Evolutionary conservation across 805 yeast genomes (phyloP).

Genomic region (Hanseniaspora nectarophila): DNA sequence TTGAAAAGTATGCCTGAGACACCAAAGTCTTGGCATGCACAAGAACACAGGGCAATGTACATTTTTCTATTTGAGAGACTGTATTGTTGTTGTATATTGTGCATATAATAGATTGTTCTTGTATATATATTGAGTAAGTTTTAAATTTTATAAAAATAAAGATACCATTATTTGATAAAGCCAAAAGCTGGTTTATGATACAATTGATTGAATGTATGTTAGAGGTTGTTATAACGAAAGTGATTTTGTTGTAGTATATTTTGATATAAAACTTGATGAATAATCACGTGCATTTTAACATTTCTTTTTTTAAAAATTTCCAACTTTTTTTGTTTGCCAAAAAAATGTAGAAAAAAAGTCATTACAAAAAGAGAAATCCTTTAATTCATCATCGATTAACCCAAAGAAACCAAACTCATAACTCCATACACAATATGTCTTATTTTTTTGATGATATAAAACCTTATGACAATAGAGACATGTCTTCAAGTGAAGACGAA

Average conservation of each 20-base stretch:
- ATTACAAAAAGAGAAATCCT: no score
- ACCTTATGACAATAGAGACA: slow-evolving; percentile 13
- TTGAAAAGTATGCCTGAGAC: slow-evolving; percentile 29
- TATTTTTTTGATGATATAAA: slow-evolving; percentile 14
- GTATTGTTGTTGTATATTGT: no score
- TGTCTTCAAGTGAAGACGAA: slow-evolving; percentile 14
- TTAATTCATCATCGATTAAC: no score
- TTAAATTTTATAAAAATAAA: no score
- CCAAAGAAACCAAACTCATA: background rate
- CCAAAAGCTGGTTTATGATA: no score
- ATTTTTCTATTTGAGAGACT: background rate
- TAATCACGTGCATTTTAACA: background rate
- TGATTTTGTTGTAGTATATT: no score
- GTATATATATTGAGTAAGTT: background rate
- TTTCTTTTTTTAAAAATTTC: background rate
- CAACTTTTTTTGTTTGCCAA: background rate
- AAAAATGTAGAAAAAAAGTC: background rate
- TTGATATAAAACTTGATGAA: no score
- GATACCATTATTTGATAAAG: no score
- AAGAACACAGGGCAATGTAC: no score
- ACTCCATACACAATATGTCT: background rate
- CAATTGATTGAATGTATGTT: no score
- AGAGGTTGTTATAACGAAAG: no score
- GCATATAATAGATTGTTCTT: background rate
- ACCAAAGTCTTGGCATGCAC: background rate